Conservation (phyloP, 306 rosid species). For the Lotus japonicus region DNA sequence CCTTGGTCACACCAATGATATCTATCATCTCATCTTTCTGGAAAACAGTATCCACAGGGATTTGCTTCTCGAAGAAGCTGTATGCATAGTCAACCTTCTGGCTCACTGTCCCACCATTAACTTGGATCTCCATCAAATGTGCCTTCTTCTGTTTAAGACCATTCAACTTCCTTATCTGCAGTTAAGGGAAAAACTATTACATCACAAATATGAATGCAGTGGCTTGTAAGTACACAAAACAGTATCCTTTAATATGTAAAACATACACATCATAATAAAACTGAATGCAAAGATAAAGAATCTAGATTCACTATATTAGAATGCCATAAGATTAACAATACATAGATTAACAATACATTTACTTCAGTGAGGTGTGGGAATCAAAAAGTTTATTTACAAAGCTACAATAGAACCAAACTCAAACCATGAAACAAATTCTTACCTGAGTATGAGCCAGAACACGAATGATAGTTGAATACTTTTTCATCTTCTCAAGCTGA, state of each 20-base stretch:
- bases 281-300: not conserved
- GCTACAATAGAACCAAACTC: not conserved
- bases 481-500: constrained; percentile 62
- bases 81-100: constrained; percentile 75
- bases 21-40: constrained; percentile 90
- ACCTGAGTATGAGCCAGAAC: constrained; percentile 89
- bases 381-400: not conserved
- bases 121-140: constrained; percentile 86
- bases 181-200: not conserved
- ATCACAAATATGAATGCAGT: not conserved
- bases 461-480: constrained; percentile 53
- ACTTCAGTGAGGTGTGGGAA: no score
- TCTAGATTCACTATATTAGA: not conserved
- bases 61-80: constrained; percentile 66
- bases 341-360: not conserved
- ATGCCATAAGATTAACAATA: not conserved
- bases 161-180: constrained; percentile 70
- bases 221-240: not conserved
- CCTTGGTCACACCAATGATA: constrained; percentile 79
- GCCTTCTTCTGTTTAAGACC: constrained; percentile 89
- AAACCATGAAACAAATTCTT: not conserved
- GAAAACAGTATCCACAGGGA: constrained; percentile 78
- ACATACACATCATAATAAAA: not conserved
- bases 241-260: not conserved
- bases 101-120: constrained; percentile 61